Conservation (phyloP, 805 yeast species). For the Myxozyma neglecta region DNA sequence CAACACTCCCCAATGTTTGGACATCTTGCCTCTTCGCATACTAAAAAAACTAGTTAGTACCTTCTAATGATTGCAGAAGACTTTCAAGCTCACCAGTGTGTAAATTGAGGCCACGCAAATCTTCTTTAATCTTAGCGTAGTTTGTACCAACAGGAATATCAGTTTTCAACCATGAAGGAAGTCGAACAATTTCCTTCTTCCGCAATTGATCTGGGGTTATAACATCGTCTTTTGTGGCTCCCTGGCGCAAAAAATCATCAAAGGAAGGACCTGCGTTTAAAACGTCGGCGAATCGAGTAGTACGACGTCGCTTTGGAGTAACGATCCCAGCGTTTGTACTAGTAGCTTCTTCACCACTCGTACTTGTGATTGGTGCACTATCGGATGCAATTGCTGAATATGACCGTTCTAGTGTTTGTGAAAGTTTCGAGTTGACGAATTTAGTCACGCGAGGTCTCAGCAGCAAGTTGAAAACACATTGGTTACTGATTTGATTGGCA, state of each 20-base stretch:
- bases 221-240: conserved; percentile 7
- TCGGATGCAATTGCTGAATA: conserved; percentile 1
- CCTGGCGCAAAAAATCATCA: conserved; percentile 68
- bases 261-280: conserved; percentile 87
- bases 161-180: conserved; percentile 92
- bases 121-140: conserved; percentile 76
- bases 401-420: not conserved
- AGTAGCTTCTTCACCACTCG: not conserved
- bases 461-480: not conserved
- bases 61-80: not conserved
- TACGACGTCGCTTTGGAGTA: conserved; percentile 12
- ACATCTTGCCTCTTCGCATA: conserved; percentile 97
- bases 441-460: not conserved
- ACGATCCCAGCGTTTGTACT: not conserved
- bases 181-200: conserved; percentile 41
- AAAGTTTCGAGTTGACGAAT: not conserved
- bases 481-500: not conserved
- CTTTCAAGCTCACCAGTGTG: conserved; percentile 53
- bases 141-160: conserved; percentile 95
- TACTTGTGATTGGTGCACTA: not conserved
- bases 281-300: conserved; percentile 63
- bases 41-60: conserved; percentile 41
- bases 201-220: not conserved
- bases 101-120: conserved; percentile 80
- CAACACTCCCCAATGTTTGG: conserved; percentile 99